Conservation (phyloP, 2,329 filamentous ascomycete species). For the Gaeumannomyces tritici region DNA sequence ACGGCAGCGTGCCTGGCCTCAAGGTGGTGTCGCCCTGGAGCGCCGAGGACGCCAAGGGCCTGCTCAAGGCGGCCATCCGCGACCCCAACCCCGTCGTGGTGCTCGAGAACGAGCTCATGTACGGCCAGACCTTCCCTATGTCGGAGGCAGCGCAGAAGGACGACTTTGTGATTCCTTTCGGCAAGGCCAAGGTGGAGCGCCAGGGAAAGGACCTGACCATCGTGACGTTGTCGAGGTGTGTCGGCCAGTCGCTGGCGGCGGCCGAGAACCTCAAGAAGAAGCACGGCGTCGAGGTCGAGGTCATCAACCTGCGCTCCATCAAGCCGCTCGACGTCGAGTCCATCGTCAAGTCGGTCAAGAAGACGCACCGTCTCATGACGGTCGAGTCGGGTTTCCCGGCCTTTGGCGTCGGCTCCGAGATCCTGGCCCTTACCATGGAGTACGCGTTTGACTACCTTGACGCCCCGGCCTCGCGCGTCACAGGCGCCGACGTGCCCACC, state of each 20-base stretch:
- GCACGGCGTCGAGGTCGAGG: slow-evolving; percentile 91
- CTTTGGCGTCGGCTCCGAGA: slow-evolving; percentile 86
- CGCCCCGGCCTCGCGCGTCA: slow-evolving; percentile 85
- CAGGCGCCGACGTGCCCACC: slow-evolving; percentile 93
- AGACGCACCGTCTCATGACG: slow-evolving; percentile 83
- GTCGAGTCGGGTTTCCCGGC: slow-evolving; percentile 96
- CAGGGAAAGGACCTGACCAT: slow-evolving; percentile 93
- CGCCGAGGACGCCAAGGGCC: slow-evolving; percentile 94
- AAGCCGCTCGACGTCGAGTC: slow-evolving; percentile 94
- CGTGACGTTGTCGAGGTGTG: slow-evolving; percentile 87
- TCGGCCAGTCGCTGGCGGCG: slow-evolving; percentile 81
- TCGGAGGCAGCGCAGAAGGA: slow-evolving; percentile 91
- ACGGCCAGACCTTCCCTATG: slow-evolving; percentile 94
- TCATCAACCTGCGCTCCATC: slow-evolving; percentile 95
- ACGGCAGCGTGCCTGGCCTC: slow-evolving; percentile 92
- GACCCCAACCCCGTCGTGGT: slow-evolving; percentile 96
- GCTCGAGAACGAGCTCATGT: slow-evolving; percentile 82
- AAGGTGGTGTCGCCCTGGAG: slow-evolving; percentile 97
- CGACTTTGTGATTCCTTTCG: slow-evolving; percentile 94
- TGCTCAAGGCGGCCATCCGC: slow-evolving; percentile 94
- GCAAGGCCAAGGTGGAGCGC: slow-evolving; percentile 98
- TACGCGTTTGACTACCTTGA: slow-evolving; percentile 98
- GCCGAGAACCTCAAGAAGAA: slow-evolving; percentile 91
- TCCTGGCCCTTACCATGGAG: slow-evolving; percentile 91
- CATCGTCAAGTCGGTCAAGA: slow-evolving; percentile 97